phyloP scores from a whole-genome alignment of 1,139 yeast species.

The Kodamaea sp. region DNA sequence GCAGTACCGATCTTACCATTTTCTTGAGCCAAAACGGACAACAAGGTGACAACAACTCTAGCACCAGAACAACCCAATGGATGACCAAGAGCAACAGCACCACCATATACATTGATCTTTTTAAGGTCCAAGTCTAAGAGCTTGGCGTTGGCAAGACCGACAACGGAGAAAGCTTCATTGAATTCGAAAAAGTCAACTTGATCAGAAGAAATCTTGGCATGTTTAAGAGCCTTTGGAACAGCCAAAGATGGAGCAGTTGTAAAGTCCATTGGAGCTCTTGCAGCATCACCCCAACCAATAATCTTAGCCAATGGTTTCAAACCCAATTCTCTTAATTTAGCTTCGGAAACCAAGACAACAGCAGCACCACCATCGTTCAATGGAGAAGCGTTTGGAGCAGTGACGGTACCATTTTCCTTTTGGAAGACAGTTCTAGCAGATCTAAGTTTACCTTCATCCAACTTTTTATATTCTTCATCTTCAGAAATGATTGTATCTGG shows the following conservation, averaged over 20 bases:
- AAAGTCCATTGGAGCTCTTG: constrained; percentile 88
- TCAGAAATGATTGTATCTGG: constrained; percentile 68
- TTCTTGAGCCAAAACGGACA: constrained; percentile 73
- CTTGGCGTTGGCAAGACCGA: constrained; percentile 86
- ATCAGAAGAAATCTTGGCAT: constrained; percentile 58
- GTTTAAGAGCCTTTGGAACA: constrained; percentile 91
- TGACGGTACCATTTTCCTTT: constrained; percentile 87
- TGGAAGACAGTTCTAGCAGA: constrained; percentile 91
- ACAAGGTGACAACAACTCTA: constrained; percentile 81
- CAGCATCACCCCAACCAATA: constrained; percentile 97
- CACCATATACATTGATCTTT: constrained; percentile 92
- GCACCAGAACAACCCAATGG: constrained; percentile 99
- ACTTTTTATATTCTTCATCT: constrained; percentile 73
- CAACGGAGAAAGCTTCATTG: constrained; percentile 96
- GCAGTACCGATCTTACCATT: constrained; percentile 90
- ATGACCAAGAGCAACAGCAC: constrained; percentile 97
- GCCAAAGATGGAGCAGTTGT: constrained; percentile 94
- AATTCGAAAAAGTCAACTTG: constrained; percentile 83
- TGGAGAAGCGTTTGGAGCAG: constrained; percentile 95
- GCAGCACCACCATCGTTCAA: constrained; percentile 98
- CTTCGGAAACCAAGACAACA: constrained; percentile 76
- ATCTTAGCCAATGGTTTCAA: constrained; percentile 86
- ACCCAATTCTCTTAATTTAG: constrained; percentile 76
- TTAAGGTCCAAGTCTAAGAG: constrained; percentile 59
- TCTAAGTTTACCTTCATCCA: constrained; percentile 71